Percentiles rank a stretch among this genome's conserved stretches.
Conservation (phyloP, 140 eudicot species). For the Erigeron philadelphicus region DNA sequence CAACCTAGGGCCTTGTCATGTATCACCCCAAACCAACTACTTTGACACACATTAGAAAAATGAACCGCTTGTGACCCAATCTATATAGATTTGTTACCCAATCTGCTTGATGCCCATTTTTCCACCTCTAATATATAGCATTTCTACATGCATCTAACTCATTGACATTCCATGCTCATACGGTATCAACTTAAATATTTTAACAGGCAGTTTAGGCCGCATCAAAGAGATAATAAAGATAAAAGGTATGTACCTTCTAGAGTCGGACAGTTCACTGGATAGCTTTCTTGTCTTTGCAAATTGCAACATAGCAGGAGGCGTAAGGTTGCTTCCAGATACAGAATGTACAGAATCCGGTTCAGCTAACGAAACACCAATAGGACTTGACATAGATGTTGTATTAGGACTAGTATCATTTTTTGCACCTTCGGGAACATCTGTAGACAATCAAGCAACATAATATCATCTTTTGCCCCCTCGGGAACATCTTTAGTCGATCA, state of each 20-base stretch:
- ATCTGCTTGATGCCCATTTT: too few species aligned
- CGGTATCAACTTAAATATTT: neutral
- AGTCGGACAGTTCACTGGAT: slow-evolving; percentile 67
- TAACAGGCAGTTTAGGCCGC: neutral
- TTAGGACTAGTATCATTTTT: slow-evolving; percentile 53
- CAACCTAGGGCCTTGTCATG: too few species aligned
- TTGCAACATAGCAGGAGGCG: slow-evolving; percentile 60
- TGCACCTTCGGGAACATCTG: slow-evolving; percentile 37
- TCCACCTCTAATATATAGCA: too few species aligned
- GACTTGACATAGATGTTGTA: slow-evolving; percentile 36
- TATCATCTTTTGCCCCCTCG: slow-evolving; percentile 21
- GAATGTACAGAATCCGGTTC: slow-evolving; percentile 76
- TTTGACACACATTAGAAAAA: too few species aligned
- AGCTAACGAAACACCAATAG: slow-evolving; percentile 51
- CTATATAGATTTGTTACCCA: too few species aligned
- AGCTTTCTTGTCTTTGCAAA: slow-evolving; percentile 81
- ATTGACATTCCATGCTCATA: neutral
- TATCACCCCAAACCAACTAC: too few species aligned
- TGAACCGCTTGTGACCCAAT: too few species aligned
- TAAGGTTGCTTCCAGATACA: slow-evolving; percentile 50
- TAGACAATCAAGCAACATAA: slow-evolving; percentile 5
- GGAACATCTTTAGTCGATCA: slow-evolving; percentile 29
- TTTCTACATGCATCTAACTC: neutral
- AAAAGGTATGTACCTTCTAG: slow-evolving; percentile 49
- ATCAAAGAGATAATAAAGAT: neutral